Evolutionary conservation across 148 eudicot species (phyloP).

Genomic region (Persicaria tinctoria): DNA sequence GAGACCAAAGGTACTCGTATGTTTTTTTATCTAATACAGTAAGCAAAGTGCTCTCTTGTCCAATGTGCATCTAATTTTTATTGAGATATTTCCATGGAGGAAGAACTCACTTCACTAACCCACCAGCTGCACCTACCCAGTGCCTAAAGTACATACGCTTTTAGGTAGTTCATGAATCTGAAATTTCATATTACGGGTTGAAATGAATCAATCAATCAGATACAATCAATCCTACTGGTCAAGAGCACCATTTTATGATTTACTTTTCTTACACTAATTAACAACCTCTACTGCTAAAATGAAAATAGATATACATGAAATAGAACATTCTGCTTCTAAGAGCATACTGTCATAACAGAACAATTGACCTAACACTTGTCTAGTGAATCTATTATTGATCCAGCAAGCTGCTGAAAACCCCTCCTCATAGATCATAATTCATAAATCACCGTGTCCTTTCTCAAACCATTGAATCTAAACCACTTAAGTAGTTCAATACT

Average conservation of each 20-base stretch:
- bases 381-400: neutral
- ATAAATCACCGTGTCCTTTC: neutral
- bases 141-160: neutral
- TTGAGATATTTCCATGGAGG: neutral
- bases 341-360: neutral
- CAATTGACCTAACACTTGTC: neutral
- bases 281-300: neutral
- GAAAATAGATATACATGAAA: neutral
- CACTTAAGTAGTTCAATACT: neutral
- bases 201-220: neutral
- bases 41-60: neutral
- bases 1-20: neutral
- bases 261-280: neutral
- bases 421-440: neutral
- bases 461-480: neutral
- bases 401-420: neutral
- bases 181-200: neutral
- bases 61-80: neutral
- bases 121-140: neutral
- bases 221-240: neutral
- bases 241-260: neutral
- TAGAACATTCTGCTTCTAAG: neutral
- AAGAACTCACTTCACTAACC: neutral
- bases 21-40: neutral
- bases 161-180: neutral